These are phyloP conservation scores for Candida jianshihensis DNA, from an alignment of 805 yeast genomes.

Conservation along the genomic window DNA sequence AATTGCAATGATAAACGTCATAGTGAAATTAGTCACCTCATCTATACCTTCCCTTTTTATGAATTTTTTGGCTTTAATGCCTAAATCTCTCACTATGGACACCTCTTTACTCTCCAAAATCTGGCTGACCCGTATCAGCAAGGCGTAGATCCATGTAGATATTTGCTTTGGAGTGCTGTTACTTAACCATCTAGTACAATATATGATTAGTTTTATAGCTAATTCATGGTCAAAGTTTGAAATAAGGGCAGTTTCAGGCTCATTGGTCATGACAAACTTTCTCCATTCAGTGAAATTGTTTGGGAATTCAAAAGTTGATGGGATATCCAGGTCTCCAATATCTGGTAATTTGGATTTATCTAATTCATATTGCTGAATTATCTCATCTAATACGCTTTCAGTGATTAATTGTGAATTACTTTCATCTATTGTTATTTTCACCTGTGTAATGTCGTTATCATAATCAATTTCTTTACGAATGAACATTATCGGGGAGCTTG, in stretches of 20 bases:
- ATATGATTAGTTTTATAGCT: slow-evolving; percentile 13
- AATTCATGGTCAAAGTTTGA: slow-evolving; percentile 17
- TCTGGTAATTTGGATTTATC: slow-evolving; percentile 9
- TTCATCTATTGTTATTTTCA: slow-evolving; percentile 8
- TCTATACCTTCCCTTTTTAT: slow-evolving; percentile 3
- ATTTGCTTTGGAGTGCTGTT: slow-evolving; percentile 9
- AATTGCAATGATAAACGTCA: slow-evolving; percentile 8
- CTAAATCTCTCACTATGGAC: slow-evolving; percentile 16
- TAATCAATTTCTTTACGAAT: slow-evolving; percentile 2
- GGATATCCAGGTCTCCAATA: slow-evolving; percentile 8
- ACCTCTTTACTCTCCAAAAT: slow-evolving; percentile 14
- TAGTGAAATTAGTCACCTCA: slow-evolving; percentile 7
- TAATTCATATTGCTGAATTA: slow-evolving; percentile 3
- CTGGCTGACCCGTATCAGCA: slow-evolving; percentile 12
- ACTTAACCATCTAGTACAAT: slow-evolving; percentile 18
- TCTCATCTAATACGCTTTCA: too few relatives aligned
- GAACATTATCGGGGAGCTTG: slow-evolving; percentile 11
- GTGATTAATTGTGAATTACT: background rate
- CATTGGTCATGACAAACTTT: slow-evolving; percentile 9
- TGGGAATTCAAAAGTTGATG: slow-evolving; percentile 16
- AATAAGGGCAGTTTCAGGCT: slow-evolving; percentile 9
- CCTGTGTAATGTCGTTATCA: slow-evolving; percentile 6
- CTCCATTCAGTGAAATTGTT: slow-evolving; percentile 21
- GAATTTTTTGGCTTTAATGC: slow-evolving; percentile 8
- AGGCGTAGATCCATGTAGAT: slow-evolving; percentile 13